phyloP scores from a whole-genome alignment of 208 protist species.

The Leishmania tarentolae region DNA sequence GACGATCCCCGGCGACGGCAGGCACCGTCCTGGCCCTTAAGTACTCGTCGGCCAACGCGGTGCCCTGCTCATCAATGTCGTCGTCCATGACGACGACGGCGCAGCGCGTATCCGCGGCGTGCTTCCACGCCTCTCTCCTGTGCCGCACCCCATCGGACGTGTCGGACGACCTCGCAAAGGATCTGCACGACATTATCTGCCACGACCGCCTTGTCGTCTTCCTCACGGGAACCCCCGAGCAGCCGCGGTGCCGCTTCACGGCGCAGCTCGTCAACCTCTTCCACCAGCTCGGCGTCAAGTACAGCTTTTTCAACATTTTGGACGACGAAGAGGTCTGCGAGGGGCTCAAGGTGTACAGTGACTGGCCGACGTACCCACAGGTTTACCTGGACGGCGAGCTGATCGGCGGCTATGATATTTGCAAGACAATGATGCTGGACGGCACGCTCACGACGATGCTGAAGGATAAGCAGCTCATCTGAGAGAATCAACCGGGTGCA shows the following conservation, averaged over 20 bases:
- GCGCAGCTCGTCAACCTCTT: slow-evolving; percentile 83
- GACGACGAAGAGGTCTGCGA: slow-evolving; percentile 89
- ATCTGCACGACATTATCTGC: slow-evolving; percentile 73
- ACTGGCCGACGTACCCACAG: slow-evolving; percentile 95
- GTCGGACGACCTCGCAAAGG: slow-evolving; percentile 49
- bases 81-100: not conserved
- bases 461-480: slow-evolving; percentile 81
- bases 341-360: slow-evolving; percentile 89
- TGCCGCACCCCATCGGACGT: slow-evolving; percentile 51
- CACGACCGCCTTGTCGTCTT: slow-evolving; percentile 86
- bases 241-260: slow-evolving; percentile 91
- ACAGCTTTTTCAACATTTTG: slow-evolving; percentile 91
- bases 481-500: not conserved
- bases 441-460: slow-evolving; percentile 72
- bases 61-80: not conserved
- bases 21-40: not conserved
- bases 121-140: slow-evolving; percentile 28
- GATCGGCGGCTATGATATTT: slow-evolving; percentile 91
- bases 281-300: slow-evolving; percentile 70
- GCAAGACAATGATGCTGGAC: slow-evolving; percentile 80
- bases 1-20: not conserved
- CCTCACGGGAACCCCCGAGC: slow-evolving; percentile 87
- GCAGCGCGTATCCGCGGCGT: not conserved
- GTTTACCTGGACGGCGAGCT: slow-evolving; percentile 92
- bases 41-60: not conserved